phyloP scores from a whole-genome alignment of 495 filamentous ascomycete species.

The Podospora bellae-mahoneyi region DNA sequence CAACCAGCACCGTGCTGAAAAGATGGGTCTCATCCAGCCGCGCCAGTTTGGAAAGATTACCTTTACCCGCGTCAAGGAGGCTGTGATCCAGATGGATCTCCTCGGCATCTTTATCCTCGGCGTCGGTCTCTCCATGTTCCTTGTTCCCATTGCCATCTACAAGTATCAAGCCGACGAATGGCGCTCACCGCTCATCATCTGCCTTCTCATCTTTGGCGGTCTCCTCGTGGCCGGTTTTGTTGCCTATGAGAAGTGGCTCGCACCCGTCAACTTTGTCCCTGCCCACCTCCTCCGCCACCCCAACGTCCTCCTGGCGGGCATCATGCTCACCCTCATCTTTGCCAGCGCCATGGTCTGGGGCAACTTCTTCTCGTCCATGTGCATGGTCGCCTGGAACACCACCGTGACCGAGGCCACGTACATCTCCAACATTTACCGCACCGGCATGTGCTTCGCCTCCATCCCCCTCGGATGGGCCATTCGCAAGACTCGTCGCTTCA shows the following conservation, averaged over 20 bases:
- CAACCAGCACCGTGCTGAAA: conserved; percentile 55
- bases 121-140: conserved; percentile 57
- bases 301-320: conserved; percentile 57
- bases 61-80: conserved; percentile 43
- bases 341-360: conserved; percentile 64
- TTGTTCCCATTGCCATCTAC: conserved; percentile 59
- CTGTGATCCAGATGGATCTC: conserved; percentile 57
- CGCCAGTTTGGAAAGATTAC: conserved; percentile 42
- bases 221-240: conserved; percentile 55
- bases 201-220: conserved; percentile 56
- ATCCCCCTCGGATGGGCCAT: conserved; percentile 64
- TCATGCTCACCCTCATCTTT: conserved; percentile 51
- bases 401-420: conserved; percentile 57
- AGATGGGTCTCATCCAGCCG: conserved; percentile 45
- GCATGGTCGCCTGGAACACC: conserved; percentile 64
- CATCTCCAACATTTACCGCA: conserved; percentile 63
- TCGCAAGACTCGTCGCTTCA: conserved; percentile 54
- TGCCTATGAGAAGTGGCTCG: conserved; percentile 53
- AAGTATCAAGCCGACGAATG: conserved; percentile 46
- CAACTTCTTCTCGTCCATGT: conserved; percentile 60
- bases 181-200: conserved; percentile 52
- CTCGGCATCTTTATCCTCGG: conserved; percentile 56
- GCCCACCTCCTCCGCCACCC: conserved; percentile 57
- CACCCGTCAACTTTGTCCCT: conserved; percentile 55
- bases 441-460: conserved; percentile 61